A percentile compares a stretch with the other conserved stretches of the same genome.
phyloP scores from a whole-genome alignment of 139 green algal genomes.

The Haematococcus lacustris region DNA sequence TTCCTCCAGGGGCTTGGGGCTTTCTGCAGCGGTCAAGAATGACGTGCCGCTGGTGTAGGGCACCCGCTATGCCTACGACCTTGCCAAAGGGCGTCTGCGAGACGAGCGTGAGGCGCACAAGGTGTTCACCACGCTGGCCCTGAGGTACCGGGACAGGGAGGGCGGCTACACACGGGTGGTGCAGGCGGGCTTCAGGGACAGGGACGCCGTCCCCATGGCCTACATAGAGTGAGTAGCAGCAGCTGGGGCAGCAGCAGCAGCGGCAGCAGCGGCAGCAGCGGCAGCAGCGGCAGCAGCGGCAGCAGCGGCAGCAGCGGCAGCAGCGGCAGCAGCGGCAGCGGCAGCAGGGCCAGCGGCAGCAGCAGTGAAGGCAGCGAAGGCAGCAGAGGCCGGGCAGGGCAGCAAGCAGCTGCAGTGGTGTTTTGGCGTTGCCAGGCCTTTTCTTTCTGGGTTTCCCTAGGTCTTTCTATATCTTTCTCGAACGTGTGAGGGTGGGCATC shows the following conservation, averaged over 20 bases:
- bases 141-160: slow-evolving; percentile 72
- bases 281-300: too few species aligned
- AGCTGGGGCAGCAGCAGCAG: too few species aligned
- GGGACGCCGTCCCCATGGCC: slow-evolving; percentile 79
- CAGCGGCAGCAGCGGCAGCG: too few species aligned
- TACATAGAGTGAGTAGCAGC: slow-evolving; percentile 77
- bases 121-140: slow-evolving; percentile 77
- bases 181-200: slow-evolving; percentile 45
- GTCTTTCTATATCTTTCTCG: too few species aligned
- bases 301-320: too few species aligned
- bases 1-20: too few species aligned
- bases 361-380: neutral
- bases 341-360: neutral
- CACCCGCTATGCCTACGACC: slow-evolving; percentile 39
- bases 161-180: slow-evolving; percentile 89
- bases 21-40: too few species aligned
- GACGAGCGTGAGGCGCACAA: slow-evolving; percentile 73
- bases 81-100: slow-evolving; percentile 60
- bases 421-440: too few species aligned
- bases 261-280: neutral
- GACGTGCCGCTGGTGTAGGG: slow-evolving; percentile 46
- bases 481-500: too few species aligned
- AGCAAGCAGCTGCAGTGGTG: too few species aligned
- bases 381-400: too few species aligned
- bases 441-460: too few species aligned